Evolutionary conservation across 768 basidiomycete species (phyloP).

Genomic region (Lactifluus echinatus): DNA sequence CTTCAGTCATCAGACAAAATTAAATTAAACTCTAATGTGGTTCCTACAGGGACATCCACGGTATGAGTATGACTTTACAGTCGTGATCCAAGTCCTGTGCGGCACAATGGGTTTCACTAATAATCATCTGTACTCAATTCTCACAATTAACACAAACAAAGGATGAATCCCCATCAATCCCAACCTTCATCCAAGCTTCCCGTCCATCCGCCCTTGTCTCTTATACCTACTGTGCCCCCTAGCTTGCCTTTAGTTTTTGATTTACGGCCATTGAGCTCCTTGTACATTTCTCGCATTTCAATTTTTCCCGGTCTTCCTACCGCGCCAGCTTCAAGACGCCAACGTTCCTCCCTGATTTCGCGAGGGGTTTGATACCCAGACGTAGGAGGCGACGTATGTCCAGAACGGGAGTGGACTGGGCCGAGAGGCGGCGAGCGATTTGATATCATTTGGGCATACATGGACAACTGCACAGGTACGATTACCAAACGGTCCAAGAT

Average conservation of each 20-base stretch:
- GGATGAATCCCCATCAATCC: no score
- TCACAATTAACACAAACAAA: no score
- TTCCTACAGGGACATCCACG: no score
- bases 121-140: no score
- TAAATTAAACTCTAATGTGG: no score
- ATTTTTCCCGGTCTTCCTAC: conserved; percentile 56
- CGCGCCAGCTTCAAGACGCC: conserved; percentile 48
- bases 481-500: neutral
- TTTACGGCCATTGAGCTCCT: conserved; percentile 82
- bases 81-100: no score
- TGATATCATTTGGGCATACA: conserved; percentile 11
- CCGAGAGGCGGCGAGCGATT: conserved; percentile 32
- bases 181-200: conserved; percentile 30
- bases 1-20: no score
- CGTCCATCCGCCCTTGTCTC: conserved; percentile 76
- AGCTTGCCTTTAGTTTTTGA: conserved; percentile 65
- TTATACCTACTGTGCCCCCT: conserved; percentile 44
- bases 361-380: conserved; percentile 72
- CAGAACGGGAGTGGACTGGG: conserved; percentile 32
- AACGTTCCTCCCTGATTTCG: conserved; percentile 71
- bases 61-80: no score
- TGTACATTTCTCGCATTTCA: conserved; percentile 89
- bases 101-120: no score
- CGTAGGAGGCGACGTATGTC: conserved; percentile 38
- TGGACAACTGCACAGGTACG: neutral